phyloP scores from a whole-genome alignment of 441 rosid genomes.

The Biscutella auriculata region DNA sequence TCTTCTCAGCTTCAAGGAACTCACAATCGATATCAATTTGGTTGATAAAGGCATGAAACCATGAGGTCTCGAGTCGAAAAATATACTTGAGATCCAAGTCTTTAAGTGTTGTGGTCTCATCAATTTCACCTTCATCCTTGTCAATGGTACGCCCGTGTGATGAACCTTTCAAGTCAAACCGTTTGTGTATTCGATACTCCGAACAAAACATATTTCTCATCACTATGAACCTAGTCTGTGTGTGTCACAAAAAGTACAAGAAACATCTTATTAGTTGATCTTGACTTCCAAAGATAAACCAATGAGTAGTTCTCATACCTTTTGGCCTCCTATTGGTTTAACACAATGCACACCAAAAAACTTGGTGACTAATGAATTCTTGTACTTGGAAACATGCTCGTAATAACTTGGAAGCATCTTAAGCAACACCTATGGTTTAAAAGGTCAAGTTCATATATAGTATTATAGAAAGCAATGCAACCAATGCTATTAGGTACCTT shows the following conservation, averaged over 20 bases:
- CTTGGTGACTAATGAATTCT: slow-evolving; percentile 38
- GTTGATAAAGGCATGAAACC: slow-evolving; percentile 41
- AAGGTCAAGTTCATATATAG: not conserved
- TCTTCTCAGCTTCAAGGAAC: slow-evolving; percentile 54
- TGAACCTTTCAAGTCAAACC: slow-evolving; percentile 40
- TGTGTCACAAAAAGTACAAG: not conserved
- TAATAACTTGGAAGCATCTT: slow-evolving; percentile 43
- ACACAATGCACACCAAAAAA: slow-evolving; percentile 49
- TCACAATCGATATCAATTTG: slow-evolving; percentile 55
- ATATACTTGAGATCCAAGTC: slow-evolving; percentile 48
- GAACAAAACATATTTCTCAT: slow-evolving; percentile 44
- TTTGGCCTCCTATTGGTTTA: slow-evolving; percentile 44
- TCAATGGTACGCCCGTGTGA: slow-evolving; percentile 45
- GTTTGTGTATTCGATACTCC: slow-evolving; percentile 31
- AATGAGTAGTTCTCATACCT: no score
- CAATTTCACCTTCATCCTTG: slow-evolving; percentile 34
- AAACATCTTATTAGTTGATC: not conserved
- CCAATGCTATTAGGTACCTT: slow-evolving; percentile 19
- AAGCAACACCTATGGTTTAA: slow-evolving; percentile 32
- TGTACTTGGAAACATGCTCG: slow-evolving; percentile 33
- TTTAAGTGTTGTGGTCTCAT: slow-evolving; percentile 39
- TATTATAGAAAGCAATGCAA: not conserved
- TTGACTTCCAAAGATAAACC: not conserved
- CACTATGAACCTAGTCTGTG: slow-evolving; percentile 35
- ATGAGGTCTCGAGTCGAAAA: slow-evolving; percentile 32